Evolutionary conservation across 306 rosid species (phyloP).

Genomic region (Trifolium fragiferum): DNA sequence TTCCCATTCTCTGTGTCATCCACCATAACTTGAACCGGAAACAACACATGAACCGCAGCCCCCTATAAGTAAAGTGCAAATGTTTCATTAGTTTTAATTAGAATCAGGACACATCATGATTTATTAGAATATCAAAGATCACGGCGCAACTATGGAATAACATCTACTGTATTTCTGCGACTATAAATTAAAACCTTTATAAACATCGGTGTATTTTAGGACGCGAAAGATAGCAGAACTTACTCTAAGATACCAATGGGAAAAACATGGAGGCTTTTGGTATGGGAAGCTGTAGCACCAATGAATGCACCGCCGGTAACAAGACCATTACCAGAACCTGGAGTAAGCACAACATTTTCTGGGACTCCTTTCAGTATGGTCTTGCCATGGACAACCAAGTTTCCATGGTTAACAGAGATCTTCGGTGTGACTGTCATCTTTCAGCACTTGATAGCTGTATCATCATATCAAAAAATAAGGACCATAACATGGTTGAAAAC

Average conservation of each 20-base stretch:
- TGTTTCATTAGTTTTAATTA: neutral
- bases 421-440: constrained; percentile 83
- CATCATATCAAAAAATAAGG: constrained; percentile 29
- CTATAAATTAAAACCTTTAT: neutral
- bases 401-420: constrained; percentile 70
- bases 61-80: constrained; percentile 52
- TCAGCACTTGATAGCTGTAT: constrained; percentile 46
- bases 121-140: neutral
- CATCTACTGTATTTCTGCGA: neutral
- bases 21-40: constrained; percentile 99
- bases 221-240: constrained; percentile 36
- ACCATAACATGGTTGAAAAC: neutral
- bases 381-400: constrained; percentile 88
- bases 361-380: constrained; percentile 82
- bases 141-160: neutral
- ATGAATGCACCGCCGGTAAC: constrained; percentile 80
- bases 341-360: constrained; percentile 74
- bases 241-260: constrained; percentile 87
- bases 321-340: constrained; percentile 69
- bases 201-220: neutral
- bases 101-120: neutral
- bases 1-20: constrained; percentile 99
- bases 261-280: constrained; percentile 85
- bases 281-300: constrained; percentile 79
- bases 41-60: constrained; percentile 77